phyloP scores from a whole-genome alignment of 129 eudicot genomes.

The Chrysanthemum makinoi region DNA sequence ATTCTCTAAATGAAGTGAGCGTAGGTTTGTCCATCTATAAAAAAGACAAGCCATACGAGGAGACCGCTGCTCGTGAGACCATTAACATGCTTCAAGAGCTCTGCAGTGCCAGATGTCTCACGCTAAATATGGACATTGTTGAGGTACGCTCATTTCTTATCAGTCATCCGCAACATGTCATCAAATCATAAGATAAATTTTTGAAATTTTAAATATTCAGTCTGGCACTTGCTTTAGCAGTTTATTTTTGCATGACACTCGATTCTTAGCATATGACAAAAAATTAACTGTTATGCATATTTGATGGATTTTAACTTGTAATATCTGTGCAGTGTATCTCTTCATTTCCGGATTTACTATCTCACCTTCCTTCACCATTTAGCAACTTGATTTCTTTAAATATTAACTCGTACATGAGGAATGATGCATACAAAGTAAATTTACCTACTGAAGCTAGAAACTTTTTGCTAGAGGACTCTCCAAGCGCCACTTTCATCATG shows the following conservation, averaged over 20 bases:
- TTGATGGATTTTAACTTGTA: neutral
- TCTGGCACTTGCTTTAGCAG: no score
- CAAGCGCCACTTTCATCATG: neutral
- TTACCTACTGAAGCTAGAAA: no score
- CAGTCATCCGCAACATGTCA: neutral
- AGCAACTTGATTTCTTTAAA: constrained; percentile 7
- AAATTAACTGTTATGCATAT: neutral
- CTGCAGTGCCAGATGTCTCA: constrained; percentile 17
- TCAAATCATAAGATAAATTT: no score
- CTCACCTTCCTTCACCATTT: constrained; percentile 21
- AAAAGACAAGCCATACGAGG: neutral
- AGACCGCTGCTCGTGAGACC: constrained; percentile 5
- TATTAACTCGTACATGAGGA: no score
- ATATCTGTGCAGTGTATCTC: constrained; percentile 21
- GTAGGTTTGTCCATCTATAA: neutral
- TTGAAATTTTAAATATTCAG: no score
- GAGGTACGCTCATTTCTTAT: constrained; percentile 18
- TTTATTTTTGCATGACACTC: no score
- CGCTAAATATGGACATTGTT: constrained; percentile 16
- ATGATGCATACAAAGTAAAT: no score
- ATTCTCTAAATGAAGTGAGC: constrained; percentile 11
- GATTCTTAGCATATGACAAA: no score
- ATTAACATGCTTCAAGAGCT: constrained; percentile 21
- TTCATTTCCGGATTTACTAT: constrained; percentile 7
- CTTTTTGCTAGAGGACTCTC: no score